These are phyloP conservation scores for Favolaschia claudopus DNA, from an alignment of 768 basidiomycete genomes.

Conservation along the genomic window DNA sequence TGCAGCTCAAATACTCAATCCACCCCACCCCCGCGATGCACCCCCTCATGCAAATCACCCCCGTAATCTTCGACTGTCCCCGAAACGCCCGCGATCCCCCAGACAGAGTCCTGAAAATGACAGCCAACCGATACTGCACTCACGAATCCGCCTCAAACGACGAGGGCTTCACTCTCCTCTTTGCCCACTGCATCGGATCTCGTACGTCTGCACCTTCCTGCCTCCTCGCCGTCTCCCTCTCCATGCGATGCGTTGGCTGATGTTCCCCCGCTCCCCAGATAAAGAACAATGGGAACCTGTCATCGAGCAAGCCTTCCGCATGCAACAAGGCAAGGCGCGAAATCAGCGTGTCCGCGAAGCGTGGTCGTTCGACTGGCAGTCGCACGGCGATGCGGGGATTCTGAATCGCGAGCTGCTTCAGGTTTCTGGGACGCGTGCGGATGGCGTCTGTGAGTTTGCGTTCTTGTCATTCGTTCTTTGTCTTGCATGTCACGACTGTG, in stretches of 20 bases:
- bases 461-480: neutral
- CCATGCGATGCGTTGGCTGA: too few species aligned
- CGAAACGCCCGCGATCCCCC: neutral
- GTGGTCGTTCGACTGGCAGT: conserved; percentile 51
- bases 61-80: conserved; percentile 16
- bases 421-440: conserved; percentile 27
- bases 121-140: conserved; percentile 52
- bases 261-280: conserved; percentile 28
- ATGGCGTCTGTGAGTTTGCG: conserved; percentile 29
- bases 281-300: conserved; percentile 51
- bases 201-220: conserved; percentile 45
- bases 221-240: too few species aligned
- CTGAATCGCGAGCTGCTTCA: conserved; percentile 38
- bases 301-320: conserved; percentile 36
- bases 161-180: conserved; percentile 51
- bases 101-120: conserved; percentile 43
- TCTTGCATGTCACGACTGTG: neutral
- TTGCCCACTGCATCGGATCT: conserved; percentile 56
- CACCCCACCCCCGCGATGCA: too few species aligned
- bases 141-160: conserved; percentile 32
- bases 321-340: conserved; percentile 28
- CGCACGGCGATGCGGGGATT: conserved; percentile 45
- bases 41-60: conserved; percentile 1
- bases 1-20: too few species aligned
- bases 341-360: conserved; percentile 43